Base-by-base conservation (phyloP, 225 moss, liverwort and hornwort genomes). In the Anthoceros angustus region DNA sequence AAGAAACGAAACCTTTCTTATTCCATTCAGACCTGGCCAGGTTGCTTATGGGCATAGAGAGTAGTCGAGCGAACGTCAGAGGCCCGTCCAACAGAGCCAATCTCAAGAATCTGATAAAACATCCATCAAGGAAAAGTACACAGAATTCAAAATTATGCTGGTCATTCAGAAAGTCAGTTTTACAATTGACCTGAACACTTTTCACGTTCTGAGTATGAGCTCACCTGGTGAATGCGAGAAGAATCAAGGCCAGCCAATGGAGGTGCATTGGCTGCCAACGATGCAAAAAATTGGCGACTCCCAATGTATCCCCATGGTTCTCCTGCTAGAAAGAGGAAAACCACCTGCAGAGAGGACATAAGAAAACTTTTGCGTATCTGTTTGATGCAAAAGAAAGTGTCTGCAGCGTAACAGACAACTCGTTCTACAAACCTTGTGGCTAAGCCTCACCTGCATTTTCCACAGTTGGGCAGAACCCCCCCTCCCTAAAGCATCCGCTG, bases 261-360 rank as follows among this genome's bases (percentile, higher is more conserved):
- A 55, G 81, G 80, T 16, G 68, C 68, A 42, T 65, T 86, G 40
- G 77, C 77, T 69, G 79, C 80, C 42, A 98, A 81, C 76, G 89
- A 86, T 43, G 81, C 72, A 48, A 98, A 68, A 69, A 98, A 92
- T 80, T 89, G 88, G 69, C 98, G 92, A 66, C 98, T 98, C 42
- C 92, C 98, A 65, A 98, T 75, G 74, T 98, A 98, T 69, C 98
- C 98, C 82, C 85, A 87, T 43, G 92, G 74, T 72, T 98, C 98
- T 65, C 98, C 98, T 39, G 89, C 87, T 42, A 92, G 77, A 39
- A 92, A 77, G 70, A 89, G 80, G 67, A 98, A 87, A 10, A 84
- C 72, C 12, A 98, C 75, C 73, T 77, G 67, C 69, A 61, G 2
- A 32, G 55, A 55, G n/a, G 7, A 55, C 18, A 23, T 3, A 55